Conservation (phyloP, 2,329 filamentous ascomycete species). For the Fusarium mundagurra region DNA sequence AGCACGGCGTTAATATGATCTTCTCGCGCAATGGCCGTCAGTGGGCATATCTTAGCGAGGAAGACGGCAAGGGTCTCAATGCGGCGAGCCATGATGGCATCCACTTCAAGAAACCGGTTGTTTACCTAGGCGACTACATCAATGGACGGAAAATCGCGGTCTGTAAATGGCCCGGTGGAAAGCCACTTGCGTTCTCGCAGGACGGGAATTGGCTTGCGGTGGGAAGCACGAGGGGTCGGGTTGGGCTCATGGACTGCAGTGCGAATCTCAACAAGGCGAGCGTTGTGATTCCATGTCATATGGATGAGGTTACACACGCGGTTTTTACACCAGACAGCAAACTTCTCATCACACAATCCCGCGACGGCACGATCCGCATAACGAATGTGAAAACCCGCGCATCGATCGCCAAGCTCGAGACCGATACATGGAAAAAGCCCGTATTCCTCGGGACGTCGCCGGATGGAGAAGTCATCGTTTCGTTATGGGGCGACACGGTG, state of each 20-base stretch:
- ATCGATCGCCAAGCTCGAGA: slow-evolving; percentile 44
- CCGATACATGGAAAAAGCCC: slow-evolving; percentile 43
- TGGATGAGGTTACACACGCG: slow-evolving; percentile 41
- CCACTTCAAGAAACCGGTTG: slow-evolving; percentile 36
- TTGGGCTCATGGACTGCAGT: slow-evolving; percentile 37
- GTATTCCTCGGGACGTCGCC: slow-evolving; percentile 42
- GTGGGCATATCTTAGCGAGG: slow-evolving; percentile 42
- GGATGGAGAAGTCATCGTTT: slow-evolving; percentile 45
- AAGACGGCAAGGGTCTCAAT: slow-evolving; percentile 37
- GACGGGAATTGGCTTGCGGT: slow-evolving; percentile 41
- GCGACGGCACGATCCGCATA: slow-evolving; percentile 43
- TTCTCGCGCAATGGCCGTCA: slow-evolving; percentile 33
- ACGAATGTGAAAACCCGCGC: slow-evolving; percentile 31
- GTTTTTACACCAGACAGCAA: slow-evolving; percentile 41
- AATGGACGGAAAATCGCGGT: slow-evolving; percentile 31
- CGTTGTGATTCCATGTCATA: slow-evolving; percentile 35
- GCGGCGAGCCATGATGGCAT: slow-evolving; percentile 34
- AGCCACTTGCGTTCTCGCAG: slow-evolving; percentile 39
- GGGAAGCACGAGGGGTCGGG: slow-evolving; percentile 31
- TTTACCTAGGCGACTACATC: slow-evolving; percentile 39
- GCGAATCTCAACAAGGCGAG: slow-evolving; percentile 23
- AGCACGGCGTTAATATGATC: slow-evolving; percentile 40
- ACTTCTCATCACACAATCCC: slow-evolving; percentile 39
- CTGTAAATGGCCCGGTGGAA: slow-evolving; percentile 35
- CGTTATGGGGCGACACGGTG: slow-evolving; percentile 49